A percentile compares a stretch with the other conserved stretches of the same genome.
Evolutionary conservation across 345 rosid species (phyloP).

Genomic region (Eucalyptus sp.): DNA sequence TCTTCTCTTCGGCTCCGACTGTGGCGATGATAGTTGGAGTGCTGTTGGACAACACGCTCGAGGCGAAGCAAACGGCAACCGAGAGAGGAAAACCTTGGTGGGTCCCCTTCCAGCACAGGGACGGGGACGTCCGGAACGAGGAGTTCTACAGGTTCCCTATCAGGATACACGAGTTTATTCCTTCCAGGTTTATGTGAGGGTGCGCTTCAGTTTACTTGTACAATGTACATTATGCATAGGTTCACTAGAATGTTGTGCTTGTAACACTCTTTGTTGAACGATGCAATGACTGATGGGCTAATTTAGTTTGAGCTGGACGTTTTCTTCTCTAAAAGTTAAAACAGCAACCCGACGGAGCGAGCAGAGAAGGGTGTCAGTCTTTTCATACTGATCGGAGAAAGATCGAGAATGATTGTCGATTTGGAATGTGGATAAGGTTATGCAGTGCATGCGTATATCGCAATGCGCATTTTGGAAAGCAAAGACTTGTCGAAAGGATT

Average conservation of each 20-base stretch:
- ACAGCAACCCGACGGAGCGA: background rate
- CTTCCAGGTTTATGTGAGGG: slow-evolving; percentile 48
- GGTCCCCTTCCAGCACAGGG: slow-evolving; percentile 69
- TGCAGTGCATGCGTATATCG: background rate
- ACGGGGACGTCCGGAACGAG: slow-evolving; percentile 56
- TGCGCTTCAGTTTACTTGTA: background rate
- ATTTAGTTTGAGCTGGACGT: background rate
- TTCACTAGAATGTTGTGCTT: background rate
- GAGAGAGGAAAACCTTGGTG: slow-evolving; percentile 92
- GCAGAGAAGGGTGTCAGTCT: background rate
- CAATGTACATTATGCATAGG: background rate
- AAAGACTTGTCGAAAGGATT: background rate
- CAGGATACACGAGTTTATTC: slow-evolving; percentile 35
- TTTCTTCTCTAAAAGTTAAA: background rate
- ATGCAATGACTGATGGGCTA: background rate
- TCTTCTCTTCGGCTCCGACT: slow-evolving; percentile 80
- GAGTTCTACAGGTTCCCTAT: slow-evolving; percentile 78
- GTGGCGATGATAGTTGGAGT: slow-evolving; percentile 65
- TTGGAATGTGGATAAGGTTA: background rate
- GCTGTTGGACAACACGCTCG: slow-evolving; percentile 69
- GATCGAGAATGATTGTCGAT: background rate
- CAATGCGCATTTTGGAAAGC: background rate
- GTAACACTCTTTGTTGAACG: background rate
- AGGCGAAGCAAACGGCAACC: slow-evolving; percentile 7
- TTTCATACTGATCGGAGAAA: background rate